phyloP scores from a whole-genome alignment of 2,329 filamentous ascomycete species.

The Clarireedia paspali region DNA sequence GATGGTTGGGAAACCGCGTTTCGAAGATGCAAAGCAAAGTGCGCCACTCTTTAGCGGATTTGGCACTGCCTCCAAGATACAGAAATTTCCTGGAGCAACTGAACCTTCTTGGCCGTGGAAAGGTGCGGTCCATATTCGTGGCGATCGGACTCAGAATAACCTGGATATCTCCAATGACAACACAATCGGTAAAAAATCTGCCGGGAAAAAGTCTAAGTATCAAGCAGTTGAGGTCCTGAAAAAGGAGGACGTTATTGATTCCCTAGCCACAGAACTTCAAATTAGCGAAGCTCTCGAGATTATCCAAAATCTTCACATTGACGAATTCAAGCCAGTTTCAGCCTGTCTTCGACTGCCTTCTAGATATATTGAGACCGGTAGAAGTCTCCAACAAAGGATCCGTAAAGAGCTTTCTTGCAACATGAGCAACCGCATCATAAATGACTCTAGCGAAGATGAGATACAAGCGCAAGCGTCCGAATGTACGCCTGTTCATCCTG shows the following conservation, averaged over 20 bases:
- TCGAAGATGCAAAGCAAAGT: slow-evolving; percentile 29
- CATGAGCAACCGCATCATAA: slow-evolving; percentile 9
- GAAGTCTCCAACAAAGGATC: slow-evolving; percentile 43
- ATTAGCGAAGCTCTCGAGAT: slow-evolving; percentile 14
- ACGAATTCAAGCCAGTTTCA: slow-evolving; percentile 36
- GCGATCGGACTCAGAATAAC: slow-evolving; percentile 19
- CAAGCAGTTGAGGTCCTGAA: slow-evolving; percentile 19
- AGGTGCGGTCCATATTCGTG: slow-evolving; percentile 57
- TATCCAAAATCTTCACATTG: slow-evolving; percentile 21
- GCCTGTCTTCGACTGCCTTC: slow-evolving; percentile 45
- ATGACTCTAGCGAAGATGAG: slow-evolving; percentile 32
- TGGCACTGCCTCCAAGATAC: slow-evolving; percentile 18
- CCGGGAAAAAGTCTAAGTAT: slow-evolving; percentile 25
- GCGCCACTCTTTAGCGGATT: slow-evolving; percentile 18
- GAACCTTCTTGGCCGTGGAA: slow-evolving; percentile 66
- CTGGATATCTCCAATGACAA: background rate
- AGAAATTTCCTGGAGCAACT: slow-evolving; percentile 58
- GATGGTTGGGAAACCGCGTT: background rate
- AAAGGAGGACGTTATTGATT: slow-evolving; percentile 24
- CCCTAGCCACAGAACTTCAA: slow-evolving; percentile 16
- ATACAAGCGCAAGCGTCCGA: slow-evolving; percentile 21
- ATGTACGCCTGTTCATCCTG: slow-evolving; percentile 40
- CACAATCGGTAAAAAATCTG: background rate
- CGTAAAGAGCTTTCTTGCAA: slow-evolving; percentile 35
- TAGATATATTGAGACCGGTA: slow-evolving; percentile 51